phyloP scores from a whole-genome alignment of 2,329 filamentous ascomycete genomes.

The Lecanicillium sp. region DNA sequence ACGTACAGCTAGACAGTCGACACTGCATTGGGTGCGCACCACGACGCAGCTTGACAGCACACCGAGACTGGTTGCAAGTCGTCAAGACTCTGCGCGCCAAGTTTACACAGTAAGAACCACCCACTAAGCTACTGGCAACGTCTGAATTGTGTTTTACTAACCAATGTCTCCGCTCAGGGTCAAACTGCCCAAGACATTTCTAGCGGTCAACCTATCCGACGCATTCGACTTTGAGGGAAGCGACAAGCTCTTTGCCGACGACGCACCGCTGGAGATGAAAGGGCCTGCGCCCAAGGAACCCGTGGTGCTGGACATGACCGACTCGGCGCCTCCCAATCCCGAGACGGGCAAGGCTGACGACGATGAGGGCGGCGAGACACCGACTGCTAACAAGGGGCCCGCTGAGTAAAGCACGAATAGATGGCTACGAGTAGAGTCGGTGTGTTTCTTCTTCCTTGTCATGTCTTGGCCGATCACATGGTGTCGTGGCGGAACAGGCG shows the following conservation, averaged over 20 bases:
- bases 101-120: slow-evolving; percentile 73
- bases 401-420: too few relatives aligned
- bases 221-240: slow-evolving; percentile 54
- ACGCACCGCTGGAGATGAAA: slow-evolving; percentile 45
- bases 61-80: slow-evolving; percentile 94
- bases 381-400: too few relatives aligned
- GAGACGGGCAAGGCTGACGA: not conserved
- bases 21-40: slow-evolving; percentile 94
- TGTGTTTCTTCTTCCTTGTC: too few relatives aligned
- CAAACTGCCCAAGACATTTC: slow-evolving; percentile 60
- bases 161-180: slow-evolving; percentile 39
- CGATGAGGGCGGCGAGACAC: not conserved
- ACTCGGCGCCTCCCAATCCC: not conserved
- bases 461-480: too few relatives aligned
- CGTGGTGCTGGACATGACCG: slow-evolving; percentile 1
- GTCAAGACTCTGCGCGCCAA: slow-evolving; percentile 91
- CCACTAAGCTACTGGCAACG: not conserved
- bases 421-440: too few relatives aligned
- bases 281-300: slow-evolving; percentile 25
- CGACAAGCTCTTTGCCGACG: slow-evolving; percentile 45
- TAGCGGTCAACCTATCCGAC: slow-evolving; percentile 59
- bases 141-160: too few relatives aligned
- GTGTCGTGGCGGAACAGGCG: too few relatives aligned
- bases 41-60: slow-evolving; percentile 80
- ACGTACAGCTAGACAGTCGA: slow-evolving; percentile 92